phyloP scores from a whole-genome alignment of 306 rosid genomes.

The Prunus armeniaca region DNA sequence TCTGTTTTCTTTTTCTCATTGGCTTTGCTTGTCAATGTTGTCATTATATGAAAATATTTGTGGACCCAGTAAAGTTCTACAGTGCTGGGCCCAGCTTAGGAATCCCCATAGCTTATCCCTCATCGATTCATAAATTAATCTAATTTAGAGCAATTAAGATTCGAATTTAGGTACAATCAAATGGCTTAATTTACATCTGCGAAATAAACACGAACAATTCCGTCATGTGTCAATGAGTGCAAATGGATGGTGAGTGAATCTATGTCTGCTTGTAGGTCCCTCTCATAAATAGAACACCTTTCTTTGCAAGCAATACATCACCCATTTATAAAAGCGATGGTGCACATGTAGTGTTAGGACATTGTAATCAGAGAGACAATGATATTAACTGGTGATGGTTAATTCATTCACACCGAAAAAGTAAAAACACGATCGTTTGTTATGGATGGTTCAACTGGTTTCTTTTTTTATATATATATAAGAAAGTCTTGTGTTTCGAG shows the following conservation, averaged over 20 bases:
- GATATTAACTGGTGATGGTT: background rate
- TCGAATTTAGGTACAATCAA: too few species aligned
- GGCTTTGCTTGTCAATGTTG: background rate
- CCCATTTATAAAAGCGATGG: background rate
- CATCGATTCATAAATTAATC: background rate
- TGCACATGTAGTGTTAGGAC: background rate
- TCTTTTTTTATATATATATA: too few species aligned
- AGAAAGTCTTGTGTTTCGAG: too few species aligned
- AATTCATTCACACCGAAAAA: background rate
- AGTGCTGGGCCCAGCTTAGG: background rate
- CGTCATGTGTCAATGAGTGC: background rate
- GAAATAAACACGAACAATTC: background rate
- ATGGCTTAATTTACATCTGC: rapidly evolving
- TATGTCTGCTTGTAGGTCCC: background rate
- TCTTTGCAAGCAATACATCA: background rate
- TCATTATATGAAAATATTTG: background rate
- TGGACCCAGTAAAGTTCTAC: background rate
- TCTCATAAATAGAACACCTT: background rate
- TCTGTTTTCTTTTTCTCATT: too few species aligned
- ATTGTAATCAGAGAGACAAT: background rate
- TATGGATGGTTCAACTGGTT: too few species aligned
- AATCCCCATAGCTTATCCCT: background rate
- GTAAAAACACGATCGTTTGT: too few species aligned
- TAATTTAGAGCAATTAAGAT: too few species aligned
- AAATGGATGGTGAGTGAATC: background rate